phyloP scores from a whole-genome alignment of 2,329 filamentous ascomycete species.

The Fusarium luffae region DNA sequence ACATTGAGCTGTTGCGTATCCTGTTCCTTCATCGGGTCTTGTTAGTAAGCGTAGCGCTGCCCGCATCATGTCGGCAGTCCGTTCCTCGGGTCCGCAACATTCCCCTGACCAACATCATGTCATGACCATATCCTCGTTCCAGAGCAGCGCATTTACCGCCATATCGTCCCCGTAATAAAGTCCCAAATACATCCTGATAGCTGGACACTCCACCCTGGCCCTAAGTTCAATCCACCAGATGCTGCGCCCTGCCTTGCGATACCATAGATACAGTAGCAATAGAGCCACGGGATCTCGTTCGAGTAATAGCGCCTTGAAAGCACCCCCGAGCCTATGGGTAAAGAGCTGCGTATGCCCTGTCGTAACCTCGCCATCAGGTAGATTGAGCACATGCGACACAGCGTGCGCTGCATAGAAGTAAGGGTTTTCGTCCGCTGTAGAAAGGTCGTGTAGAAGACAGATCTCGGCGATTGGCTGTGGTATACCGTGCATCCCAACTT shows the following conservation, averaged over 20 bases:
- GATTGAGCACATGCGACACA: slow-evolving; percentile 46
- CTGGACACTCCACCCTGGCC: slow-evolving; percentile 55
- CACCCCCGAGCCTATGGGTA: slow-evolving; percentile 47
- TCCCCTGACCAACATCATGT: too few relatives aligned
- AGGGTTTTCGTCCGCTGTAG: slow-evolving; percentile 50
- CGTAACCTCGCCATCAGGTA: slow-evolving; percentile 47
- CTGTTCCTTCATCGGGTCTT: too few relatives aligned
- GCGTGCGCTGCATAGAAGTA: slow-evolving; percentile 55
- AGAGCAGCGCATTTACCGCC: slow-evolving; percentile 49
- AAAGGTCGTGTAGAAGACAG: slow-evolving; percentile 45
- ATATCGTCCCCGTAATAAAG: slow-evolving; percentile 45
- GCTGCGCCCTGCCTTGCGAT: slow-evolving; percentile 52
- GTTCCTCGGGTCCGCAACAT: fast-evolving
- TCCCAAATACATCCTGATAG: slow-evolving; percentile 54
- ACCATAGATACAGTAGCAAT: slow-evolving; percentile 57
- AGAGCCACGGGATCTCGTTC: slow-evolving; percentile 53
- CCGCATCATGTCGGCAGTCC: neutral
- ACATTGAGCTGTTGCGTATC: too few relatives aligned
- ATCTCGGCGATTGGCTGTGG: slow-evolving; percentile 37
- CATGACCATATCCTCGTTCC: slow-evolving; percentile 48
- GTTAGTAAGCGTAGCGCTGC: too few relatives aligned
- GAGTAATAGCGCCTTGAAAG: slow-evolving; percentile 49
- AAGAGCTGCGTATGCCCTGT: slow-evolving; percentile 51
- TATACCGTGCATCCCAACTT: slow-evolving; percentile 43
- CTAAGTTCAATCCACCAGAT: slow-evolving; percentile 59